Base-by-base conservation (phyloP, 306 rosid genomes). In the Myrica gale region DNA sequence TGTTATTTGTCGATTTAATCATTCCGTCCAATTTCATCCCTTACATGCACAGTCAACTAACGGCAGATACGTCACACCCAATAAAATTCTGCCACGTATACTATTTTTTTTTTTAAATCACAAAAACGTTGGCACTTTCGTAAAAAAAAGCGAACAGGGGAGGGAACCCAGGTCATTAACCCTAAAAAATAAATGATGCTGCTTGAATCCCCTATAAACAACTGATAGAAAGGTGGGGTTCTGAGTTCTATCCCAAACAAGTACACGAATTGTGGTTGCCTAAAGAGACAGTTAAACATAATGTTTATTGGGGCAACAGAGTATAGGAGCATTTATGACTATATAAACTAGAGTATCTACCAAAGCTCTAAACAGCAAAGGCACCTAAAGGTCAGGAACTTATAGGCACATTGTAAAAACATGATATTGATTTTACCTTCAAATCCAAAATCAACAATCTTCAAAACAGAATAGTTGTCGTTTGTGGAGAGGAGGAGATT, bases 371-470 rank as follows among this genome's bases (percentile, higher is more conserved):
- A 39, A 17, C 13, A 65, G 10, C 8, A 11, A 65, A 65, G 21
- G 23, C 69, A 65, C 48, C 26, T 16, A 41, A 65, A 41, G 26
- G 12, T 17, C 0, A 12, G 70, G 70, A 10, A 42, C 9, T 16
- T 41, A 13, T 3, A 17, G 19, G 65, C 65, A 23, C 21, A n/a
- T 39, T 41, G 8, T 41, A 7, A 43, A 60, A 37, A 41, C 4
- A 32, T 4, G 15, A 21, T 13, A 32, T 39, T 39, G n/a, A 9
- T 54, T 60, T 70, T 87, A 92, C 99, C 99, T 89, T 69, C 99
- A 86, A 96, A 96, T 85, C 99, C 99, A 83, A 96, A 96, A 92
- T 96, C 99, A 45, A 98, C 99, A 46, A 92, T 96, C 96, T 96
- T 96, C 88, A 96, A 82, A 63, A 85, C 92, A 21, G 97, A 81